Evolutionary conservation across 805 yeast genomes (phyloP).

Genomic region (Wickerhamiella kurtzmanii): DNA sequence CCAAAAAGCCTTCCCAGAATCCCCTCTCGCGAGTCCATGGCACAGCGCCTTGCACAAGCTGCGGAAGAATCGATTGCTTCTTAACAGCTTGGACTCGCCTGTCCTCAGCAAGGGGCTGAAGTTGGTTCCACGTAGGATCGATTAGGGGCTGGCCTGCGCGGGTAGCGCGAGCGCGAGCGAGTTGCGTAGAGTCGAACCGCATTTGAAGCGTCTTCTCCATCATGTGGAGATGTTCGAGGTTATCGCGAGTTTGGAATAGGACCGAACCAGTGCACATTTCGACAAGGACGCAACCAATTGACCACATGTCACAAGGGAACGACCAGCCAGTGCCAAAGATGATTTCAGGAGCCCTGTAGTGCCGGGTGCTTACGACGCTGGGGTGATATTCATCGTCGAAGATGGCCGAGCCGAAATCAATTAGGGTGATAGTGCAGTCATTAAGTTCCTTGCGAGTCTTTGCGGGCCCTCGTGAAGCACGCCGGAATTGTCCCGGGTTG

Average conservation of each 20-base stretch:
- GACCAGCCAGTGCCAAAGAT: constrained; percentile 95
- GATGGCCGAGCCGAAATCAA: constrained; percentile 95
- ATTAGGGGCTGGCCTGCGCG: constrained; percentile 12
- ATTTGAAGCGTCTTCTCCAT: constrained; percentile 68
- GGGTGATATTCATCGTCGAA: constrained; percentile 91
- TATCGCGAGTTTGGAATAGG: constrained; percentile 86
- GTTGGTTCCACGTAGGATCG: constrained; percentile 5
- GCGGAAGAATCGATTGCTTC: constrained; percentile 10
- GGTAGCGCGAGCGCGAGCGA: constrained; percentile 18
- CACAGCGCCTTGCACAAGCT: constrained; percentile 12
- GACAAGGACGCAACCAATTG: constrained; percentile 82
- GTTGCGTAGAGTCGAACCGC: constrained; percentile 24
- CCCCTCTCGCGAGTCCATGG: constrained; percentile 32
- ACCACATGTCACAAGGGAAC: constrained; percentile 94
- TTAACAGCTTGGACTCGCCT: constrained; percentile 8
- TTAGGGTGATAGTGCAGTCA: constrained; percentile 73
- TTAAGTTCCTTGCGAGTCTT: constrained; percentile 37
- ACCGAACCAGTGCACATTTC: constrained; percentile 93
- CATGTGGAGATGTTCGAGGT: constrained; percentile 86
- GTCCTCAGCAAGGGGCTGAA: constrained; percentile 12
- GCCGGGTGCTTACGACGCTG: constrained; percentile 83
- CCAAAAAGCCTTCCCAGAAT: constrained; percentile 75
- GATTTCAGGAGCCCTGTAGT: constrained; percentile 94
- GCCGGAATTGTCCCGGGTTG: constrained; percentile 7
- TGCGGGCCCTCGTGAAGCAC: constrained; percentile 9